Evolutionary conservation across 164 flowering plant species (phyloP).

Genomic region (Umbilicus rupestris): DNA sequence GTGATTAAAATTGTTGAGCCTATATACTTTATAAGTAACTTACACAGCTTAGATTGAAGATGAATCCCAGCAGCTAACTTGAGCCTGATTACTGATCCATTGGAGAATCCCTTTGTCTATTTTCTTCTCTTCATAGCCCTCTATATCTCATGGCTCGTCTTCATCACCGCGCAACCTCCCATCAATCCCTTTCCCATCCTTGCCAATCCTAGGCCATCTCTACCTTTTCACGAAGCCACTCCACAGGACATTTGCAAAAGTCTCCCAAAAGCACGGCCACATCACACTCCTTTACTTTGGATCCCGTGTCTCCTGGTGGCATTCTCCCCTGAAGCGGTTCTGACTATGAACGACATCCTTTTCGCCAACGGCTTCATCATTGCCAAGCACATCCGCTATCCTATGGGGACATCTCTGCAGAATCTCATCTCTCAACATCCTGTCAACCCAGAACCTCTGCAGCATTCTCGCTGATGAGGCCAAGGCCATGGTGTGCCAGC

Average conservation of each 20-base stretch:
- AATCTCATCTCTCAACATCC: conserved; percentile 20
- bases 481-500: conserved; percentile 7
- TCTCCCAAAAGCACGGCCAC: conserved; percentile 6
- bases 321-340: conserved; percentile 3
- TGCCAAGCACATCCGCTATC: conserved; percentile 12
- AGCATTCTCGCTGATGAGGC: conserved; percentile 19
- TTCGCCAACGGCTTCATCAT: conserved; percentile 7
- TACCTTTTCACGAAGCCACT: conserved; percentile 16
- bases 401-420: conserved; percentile 36
- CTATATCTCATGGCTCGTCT: conserved; percentile 1
- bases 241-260: conserved; percentile 7
- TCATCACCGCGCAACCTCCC: conserved; percentile 13
- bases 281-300: conserved; percentile 15
- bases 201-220: conserved; percentile 21
- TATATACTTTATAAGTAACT: not conserved
- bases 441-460: conserved; percentile 17
- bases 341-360: conserved; percentile 10
- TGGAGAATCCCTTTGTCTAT: conserved; percentile 1
- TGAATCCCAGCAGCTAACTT: not conserved
- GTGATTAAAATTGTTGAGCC: not conserved
- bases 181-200: conserved; percentile 12
- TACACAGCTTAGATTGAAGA: not conserved
- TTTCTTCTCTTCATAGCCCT: not conserved
- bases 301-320: conserved; percentile 12
- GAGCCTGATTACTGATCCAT: not conserved